Conservation (phyloP, 208 protist species). For the Crithidia brevicula region DNA sequence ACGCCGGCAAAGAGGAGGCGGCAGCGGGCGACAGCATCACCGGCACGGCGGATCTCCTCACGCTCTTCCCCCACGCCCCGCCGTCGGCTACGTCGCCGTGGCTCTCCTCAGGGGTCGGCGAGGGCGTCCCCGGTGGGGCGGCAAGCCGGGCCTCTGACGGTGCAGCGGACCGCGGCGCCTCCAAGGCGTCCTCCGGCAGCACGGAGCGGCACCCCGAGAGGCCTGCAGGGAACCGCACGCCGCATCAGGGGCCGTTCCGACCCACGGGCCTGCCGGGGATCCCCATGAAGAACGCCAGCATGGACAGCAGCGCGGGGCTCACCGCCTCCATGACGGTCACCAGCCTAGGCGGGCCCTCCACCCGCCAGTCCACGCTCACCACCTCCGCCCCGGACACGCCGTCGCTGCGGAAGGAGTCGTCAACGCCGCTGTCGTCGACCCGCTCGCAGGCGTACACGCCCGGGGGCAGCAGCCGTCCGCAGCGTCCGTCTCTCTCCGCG, state of each 20-base stretch:
- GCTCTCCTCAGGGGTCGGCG: slow-evolving; percentile 21
- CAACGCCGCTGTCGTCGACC: slow-evolving; percentile 22
- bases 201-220: not conserved
- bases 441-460: slow-evolving; percentile 32
- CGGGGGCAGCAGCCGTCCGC: slow-evolving; percentile 21
- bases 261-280: slow-evolving; percentile 14
- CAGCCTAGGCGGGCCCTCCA: slow-evolving; percentile 7
- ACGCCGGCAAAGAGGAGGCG: slow-evolving; percentile 10
- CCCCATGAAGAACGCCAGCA: slow-evolving; percentile 29
- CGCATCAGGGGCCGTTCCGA: not conserved
- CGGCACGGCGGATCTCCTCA: slow-evolving; percentile 14
- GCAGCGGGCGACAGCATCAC: not conserved
- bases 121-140: not conserved
- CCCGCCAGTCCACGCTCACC: slow-evolving; percentile 19
- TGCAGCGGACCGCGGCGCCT: not conserved
- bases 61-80: slow-evolving; percentile 10
- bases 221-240: slow-evolving; percentile 11
- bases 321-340: slow-evolving; percentile 26
- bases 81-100: slow-evolving; percentile 15
- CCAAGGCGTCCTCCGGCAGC: slow-evolving; percentile 14
- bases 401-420: slow-evolving; percentile 28
- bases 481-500: slow-evolving; percentile 42
- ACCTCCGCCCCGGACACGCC: slow-evolving; percentile 31
- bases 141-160: slow-evolving; percentile 6
- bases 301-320: slow-evolving; percentile 27